Evolutionary conservation across 495 filamentous ascomycete species (phyloP).

Genomic region (Collariella sp.): DNA sequence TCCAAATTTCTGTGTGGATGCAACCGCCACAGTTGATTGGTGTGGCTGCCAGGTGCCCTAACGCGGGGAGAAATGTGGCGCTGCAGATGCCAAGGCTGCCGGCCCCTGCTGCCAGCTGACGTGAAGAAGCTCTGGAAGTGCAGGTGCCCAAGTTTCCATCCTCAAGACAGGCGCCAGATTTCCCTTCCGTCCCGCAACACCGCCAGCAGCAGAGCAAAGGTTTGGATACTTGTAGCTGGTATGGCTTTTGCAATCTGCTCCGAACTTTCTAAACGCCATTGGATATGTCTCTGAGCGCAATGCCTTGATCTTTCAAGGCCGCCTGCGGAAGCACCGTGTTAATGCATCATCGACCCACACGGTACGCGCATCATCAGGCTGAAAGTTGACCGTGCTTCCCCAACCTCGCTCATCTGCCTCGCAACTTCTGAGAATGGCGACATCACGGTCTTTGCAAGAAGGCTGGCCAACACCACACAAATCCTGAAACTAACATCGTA

Average conservation of each 20-base stretch:
- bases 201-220: background rate
- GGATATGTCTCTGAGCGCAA: too few species aligned
- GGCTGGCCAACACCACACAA: background rate
- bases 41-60: constrained; percentile 27
- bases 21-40: constrained; percentile 20
- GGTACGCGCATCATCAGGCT: constrained; percentile 10
- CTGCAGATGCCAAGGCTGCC: background rate
- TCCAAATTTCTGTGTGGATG: constrained; percentile 34
- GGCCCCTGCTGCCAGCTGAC: constrained; percentile 4
- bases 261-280: too few species aligned
- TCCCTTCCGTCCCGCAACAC: too few species aligned
- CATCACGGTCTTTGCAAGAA: background rate
- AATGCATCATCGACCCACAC: constrained; percentile 7
- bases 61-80: constrained; percentile 21
- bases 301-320: too few species aligned
- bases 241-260: background rate
- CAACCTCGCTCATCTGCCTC: constrained; percentile 9
- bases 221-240: background rate
- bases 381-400: constrained; percentile 1
- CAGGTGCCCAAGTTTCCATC: background rate
- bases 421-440: constrained; percentile 14
- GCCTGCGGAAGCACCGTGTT: background rate
- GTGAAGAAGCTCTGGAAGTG: background rate
- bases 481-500: background rate
- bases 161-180: too few species aligned